A percentile compares a stretch with the other conserved stretches of the same genome.
Evolutionary conservation across 345 rosid genomes (phyloP).

Genomic region (Citrus glauca): DNA sequence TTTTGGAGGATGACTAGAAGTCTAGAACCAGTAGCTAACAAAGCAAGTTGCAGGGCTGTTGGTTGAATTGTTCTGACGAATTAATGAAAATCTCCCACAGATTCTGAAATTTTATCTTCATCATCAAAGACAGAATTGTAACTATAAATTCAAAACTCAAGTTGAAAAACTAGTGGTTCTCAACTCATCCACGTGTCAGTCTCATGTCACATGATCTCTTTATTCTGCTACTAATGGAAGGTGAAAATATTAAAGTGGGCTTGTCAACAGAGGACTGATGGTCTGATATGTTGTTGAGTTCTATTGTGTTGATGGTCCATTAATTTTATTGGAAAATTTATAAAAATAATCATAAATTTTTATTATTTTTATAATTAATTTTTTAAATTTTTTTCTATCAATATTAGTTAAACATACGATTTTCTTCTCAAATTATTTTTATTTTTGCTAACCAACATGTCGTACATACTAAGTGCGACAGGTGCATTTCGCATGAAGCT

Average conservation of each 20-base stretch:
- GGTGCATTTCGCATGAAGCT: too few species aligned
- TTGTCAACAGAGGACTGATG: background rate
- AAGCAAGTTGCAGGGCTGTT: background rate
- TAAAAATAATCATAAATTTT: too few species aligned
- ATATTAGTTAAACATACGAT: too few species aligned
- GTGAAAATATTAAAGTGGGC: background rate
- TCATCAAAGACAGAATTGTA: background rate
- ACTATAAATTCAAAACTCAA: background rate
- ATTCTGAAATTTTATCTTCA: background rate
- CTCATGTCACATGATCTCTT: background rate
- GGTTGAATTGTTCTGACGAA: background rate
- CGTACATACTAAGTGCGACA: too few species aligned
- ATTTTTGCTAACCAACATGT: too few species aligned
- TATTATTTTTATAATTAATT: too few species aligned
- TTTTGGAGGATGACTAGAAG: background rate
- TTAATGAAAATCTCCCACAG: background rate
- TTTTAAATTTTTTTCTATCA: too few species aligned
- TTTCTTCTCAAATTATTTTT: too few species aligned
- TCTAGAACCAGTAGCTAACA: background rate
- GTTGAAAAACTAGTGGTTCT: slow-evolving; percentile 1
- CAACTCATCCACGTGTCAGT: background rate
- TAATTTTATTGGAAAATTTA: too few species aligned
- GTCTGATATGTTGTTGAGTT: too few species aligned
- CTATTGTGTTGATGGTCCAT: background rate
- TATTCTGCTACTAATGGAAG: background rate